These are phyloP conservation scores for Uronychia binucleata DNA, from an alignment of 73 alveolate genomes.

Conservation along the genomic window DNA sequence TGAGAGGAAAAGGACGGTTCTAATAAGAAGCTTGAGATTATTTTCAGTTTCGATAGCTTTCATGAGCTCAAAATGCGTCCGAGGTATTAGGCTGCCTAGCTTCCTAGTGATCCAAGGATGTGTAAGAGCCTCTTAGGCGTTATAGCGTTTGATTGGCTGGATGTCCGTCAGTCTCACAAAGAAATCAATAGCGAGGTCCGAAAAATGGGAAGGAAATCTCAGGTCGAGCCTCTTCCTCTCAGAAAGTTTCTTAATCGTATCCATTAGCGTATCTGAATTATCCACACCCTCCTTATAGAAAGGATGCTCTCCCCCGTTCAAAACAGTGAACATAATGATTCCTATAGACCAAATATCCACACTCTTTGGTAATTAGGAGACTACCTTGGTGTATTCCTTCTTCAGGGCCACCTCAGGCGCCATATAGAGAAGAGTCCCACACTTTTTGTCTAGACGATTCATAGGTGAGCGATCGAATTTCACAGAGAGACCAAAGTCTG, in stretches of 20 bases:
- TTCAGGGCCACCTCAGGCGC: constrained; percentile 83
- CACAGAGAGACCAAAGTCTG: constrained; percentile 55
- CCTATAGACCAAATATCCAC: constrained; percentile 82
- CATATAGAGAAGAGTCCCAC: constrained; percentile 85
- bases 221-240: constrained; percentile 36
- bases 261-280: constrained; percentile 48
- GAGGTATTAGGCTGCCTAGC: constrained; percentile 60
- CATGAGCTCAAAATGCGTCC: constrained; percentile 61
- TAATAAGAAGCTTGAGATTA: not conserved
- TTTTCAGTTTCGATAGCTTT: constrained; percentile 29
- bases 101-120: constrained; percentile 84
- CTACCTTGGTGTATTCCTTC: constrained; percentile 45
- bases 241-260: constrained; percentile 8
- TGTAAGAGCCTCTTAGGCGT: constrained; percentile 62
- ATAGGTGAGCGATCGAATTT: constrained; percentile 40
- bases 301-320: constrained; percentile 78
- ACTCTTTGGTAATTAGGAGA: constrained; percentile 50
- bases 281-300: constrained; percentile 36
- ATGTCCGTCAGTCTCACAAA: constrained; percentile 65
- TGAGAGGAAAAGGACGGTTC: not conserved
- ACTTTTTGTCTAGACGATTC: constrained; percentile 43
- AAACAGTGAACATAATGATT: constrained; percentile 69
- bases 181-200: constrained; percentile 68
- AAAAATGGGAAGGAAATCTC: constrained; percentile 52
- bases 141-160: constrained; percentile 66